Conservation (phyloP, 306 rosid species). For the Lathyrus sativus region DNA sequence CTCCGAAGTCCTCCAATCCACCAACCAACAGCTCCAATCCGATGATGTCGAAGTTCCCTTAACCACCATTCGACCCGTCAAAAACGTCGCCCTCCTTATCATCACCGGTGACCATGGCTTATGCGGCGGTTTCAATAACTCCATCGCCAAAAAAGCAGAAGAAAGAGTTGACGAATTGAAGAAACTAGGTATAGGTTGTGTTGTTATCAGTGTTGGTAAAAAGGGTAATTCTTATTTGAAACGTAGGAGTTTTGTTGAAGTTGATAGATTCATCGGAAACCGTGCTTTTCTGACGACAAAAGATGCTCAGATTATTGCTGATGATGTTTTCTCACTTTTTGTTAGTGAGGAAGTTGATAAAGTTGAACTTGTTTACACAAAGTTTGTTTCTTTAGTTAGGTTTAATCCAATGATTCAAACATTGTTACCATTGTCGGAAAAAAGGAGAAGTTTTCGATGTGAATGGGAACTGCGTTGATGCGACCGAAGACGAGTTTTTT, state of each 20-base stretch:
- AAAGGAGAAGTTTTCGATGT: slow-evolving; percentile 52
- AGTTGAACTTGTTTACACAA: slow-evolving; percentile 74
- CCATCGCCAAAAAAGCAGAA: slow-evolving; percentile 53
- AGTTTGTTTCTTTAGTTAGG: slow-evolving; percentile 61
- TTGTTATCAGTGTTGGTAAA: slow-evolving; percentile 71
- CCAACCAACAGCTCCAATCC: slow-evolving; percentile 53
- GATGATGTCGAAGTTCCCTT: slow-evolving; percentile 60
- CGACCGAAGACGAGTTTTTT: slow-evolving; percentile 64
- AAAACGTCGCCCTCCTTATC: slow-evolving; percentile 61
- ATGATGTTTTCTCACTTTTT: slow-evolving; percentile 67
- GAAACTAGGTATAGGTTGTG: slow-evolving; percentile 49
- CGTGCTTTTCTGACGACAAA: slow-evolving; percentile 56
- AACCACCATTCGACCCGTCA: slow-evolving; percentile 51
- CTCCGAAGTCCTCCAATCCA: slow-evolving; percentile 51
- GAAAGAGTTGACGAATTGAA: slow-evolving; percentile 49
- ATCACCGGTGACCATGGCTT: slow-evolving; percentile 70
- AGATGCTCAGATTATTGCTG: slow-evolving; percentile 78
- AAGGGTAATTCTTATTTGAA: slow-evolving; percentile 61
- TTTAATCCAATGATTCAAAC: slow-evolving; percentile 69
- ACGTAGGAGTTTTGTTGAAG: slow-evolving; percentile 37
- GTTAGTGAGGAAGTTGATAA: slow-evolving; percentile 78
- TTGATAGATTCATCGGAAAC: slow-evolving; percentile 54
- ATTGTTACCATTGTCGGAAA: slow-evolving; percentile 61
- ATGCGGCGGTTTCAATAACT: slow-evolving; percentile 72
- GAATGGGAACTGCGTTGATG: slow-evolving; percentile 62